phyloP scores from a whole-genome alignment of 352 stramenopile species.

The Phytophthora citrophthora region DNA sequence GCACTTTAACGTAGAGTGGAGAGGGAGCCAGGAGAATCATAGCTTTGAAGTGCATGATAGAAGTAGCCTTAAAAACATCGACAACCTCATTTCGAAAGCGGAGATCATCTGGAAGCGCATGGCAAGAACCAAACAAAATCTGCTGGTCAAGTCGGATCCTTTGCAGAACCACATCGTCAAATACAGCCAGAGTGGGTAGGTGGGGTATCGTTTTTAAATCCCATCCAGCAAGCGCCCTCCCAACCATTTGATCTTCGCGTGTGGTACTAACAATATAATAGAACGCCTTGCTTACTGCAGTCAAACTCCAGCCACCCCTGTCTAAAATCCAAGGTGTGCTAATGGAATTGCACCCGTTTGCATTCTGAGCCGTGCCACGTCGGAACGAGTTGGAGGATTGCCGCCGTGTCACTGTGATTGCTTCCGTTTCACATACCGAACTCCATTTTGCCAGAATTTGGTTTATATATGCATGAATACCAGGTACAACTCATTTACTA shows the following conservation, averaged over 20 bases:
- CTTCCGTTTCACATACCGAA: background rate
- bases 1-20: too few species aligned
- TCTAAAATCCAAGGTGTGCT: background rate
- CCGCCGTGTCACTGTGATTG: background rate
- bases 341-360: constrained; percentile 10
- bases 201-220: background rate
- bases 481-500: constrained; percentile 6
- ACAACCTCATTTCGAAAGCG: too few species aligned
- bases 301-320: constrained; percentile 6
- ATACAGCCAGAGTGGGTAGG: background rate
- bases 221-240: constrained; percentile 5
- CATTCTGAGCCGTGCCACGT: constrained; percentile 5
- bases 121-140: background rate
- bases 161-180: background rate
- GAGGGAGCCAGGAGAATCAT: too few species aligned
- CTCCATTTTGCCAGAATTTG: constrained; percentile 7
- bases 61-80: too few species aligned
- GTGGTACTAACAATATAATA: constrained; percentile 24
- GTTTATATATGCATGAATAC: constrained; percentile 13
- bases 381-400: constrained; percentile 10
- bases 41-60: too few species aligned
- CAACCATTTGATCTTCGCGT: constrained; percentile 14
- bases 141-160: background rate
- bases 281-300: constrained; percentile 15
- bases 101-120: background rate